Evolutionary conservation across 176 grass and related monocot species (phyloP).

Genomic region (Oryza rufipogon): DNA sequence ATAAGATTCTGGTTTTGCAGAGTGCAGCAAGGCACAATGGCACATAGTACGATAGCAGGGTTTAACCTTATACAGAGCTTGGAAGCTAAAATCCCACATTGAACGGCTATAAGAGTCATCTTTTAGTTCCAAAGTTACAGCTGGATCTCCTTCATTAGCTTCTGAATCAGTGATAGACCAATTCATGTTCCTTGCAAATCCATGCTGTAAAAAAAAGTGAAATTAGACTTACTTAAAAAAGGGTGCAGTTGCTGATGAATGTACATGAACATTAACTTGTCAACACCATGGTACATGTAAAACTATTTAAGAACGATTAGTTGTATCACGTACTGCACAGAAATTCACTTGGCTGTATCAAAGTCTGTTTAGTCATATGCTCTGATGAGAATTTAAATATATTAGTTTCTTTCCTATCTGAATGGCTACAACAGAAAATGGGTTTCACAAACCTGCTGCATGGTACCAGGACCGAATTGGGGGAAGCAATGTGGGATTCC

Average conservation of each 20-base stretch:
- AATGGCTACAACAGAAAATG: slow-evolving; percentile 29
- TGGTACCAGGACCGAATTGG: slow-evolving; percentile 88
- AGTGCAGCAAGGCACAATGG: slow-evolving; percentile 9
- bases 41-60: slow-evolving; percentile 22
- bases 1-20: slow-evolving; percentile 13
- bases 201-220: slow-evolving; percentile 63
- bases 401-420: not conserved
- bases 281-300: slow-evolving; percentile 9
- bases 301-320: not conserved
- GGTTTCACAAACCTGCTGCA: slow-evolving; percentile 72
- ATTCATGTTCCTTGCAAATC: slow-evolving; percentile 90
- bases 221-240: slow-evolving; percentile 15
- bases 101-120: slow-evolving; percentile 83
- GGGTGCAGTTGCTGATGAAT: not conserved
- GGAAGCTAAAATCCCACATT: slow-evolving; percentile 99
- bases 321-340: too few relatives aligned
- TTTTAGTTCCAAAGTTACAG: slow-evolving; percentile 83
- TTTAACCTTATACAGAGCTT: slow-evolving; percentile 77
- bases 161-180: slow-evolving; percentile 90
- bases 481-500: slow-evolving; percentile 99
- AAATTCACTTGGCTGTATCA: not conserved
- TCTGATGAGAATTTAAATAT: not conserved
- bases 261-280: slow-evolving; percentile 18
- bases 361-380: not conserved
- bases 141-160: slow-evolving; percentile 69